phyloP scores from a whole-genome alignment of 306 rosid genomes.

The Quercus wislizeni region DNA sequence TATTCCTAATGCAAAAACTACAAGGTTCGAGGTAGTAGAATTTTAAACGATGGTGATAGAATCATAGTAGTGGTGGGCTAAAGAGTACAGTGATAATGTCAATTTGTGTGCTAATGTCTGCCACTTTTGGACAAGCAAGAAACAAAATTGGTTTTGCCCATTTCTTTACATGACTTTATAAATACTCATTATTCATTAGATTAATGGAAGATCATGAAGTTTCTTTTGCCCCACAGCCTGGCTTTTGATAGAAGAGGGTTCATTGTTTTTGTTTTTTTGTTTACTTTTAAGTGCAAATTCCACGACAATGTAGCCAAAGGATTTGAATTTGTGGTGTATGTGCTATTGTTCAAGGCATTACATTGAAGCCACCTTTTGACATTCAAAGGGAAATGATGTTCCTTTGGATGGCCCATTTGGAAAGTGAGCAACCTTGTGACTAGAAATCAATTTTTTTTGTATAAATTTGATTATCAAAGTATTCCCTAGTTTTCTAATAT shows the following conservation, averaged over 20 bases:
- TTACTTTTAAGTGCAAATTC: background rate
- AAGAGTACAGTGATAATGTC: background rate
- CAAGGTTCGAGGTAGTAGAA: no score
- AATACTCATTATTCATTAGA: background rate
- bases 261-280: background rate
- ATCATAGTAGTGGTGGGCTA: background rate
- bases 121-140: background rate
- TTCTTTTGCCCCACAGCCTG: background rate
- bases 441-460: background rate
- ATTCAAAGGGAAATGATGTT: slow-evolving; percentile 2
- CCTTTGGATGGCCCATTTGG: background rate
- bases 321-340: background rate
- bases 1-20: background rate
- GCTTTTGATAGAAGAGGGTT: background rate
- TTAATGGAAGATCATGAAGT: background rate
- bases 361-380: background rate
- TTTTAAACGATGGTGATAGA: no score
- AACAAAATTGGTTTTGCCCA: background rate
- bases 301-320: background rate
- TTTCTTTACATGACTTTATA: background rate
- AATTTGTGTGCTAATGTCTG: background rate
- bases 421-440: background rate
- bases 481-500: background rate
- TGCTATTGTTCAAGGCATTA: background rate
- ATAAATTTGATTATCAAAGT: background rate